A percentile compares a stretch with the other conserved stretches of the same genome.
Conservation (phyloP, 1,284 basidiomycete species). For the Ceratobasidium sp. region DNA sequence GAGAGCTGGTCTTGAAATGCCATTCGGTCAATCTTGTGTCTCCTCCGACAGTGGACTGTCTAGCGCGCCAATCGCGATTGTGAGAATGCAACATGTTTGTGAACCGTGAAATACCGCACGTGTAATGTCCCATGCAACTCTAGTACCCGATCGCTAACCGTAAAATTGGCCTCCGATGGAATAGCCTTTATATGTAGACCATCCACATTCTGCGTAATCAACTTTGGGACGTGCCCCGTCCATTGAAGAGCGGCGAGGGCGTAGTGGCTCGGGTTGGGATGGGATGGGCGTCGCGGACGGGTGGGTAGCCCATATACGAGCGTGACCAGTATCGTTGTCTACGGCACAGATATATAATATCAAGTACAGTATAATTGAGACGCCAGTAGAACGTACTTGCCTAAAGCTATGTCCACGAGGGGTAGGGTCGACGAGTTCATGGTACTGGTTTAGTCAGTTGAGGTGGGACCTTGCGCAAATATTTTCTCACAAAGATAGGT, state of each 20-base stretch:
- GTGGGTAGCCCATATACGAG: slow-evolving; percentile 84
- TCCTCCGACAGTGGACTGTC: slow-evolving; percentile 78
- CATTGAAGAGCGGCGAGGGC: slow-evolving; percentile 85
- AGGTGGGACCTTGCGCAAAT: not conserved
- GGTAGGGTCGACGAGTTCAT: slow-evolving; percentile 79
- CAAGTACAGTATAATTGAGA: not conserved
- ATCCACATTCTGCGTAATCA: slow-evolving; percentile 94
- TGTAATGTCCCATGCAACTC: slow-evolving; percentile 92
- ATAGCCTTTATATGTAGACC: slow-evolving; percentile 86
- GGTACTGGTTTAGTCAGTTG: slow-evolving; percentile 63
- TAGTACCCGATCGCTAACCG: slow-evolving; percentile 64
- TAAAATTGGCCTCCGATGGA: slow-evolving; percentile 55
- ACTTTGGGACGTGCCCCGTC: slow-evolving; percentile 66
- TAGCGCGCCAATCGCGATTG: slow-evolving; percentile 52
- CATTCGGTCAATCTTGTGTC: slow-evolving; percentile 73
- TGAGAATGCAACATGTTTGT: slow-evolving; percentile 10
- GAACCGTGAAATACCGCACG: slow-evolving; percentile 58
- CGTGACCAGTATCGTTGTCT: slow-evolving; percentile 87
- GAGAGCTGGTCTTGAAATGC: slow-evolving; percentile 81
- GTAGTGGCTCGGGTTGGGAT: slow-evolving; percentile 90
- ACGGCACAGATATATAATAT: not conserved
- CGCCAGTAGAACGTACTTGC: slow-evolving; percentile 55
- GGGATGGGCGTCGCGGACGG: slow-evolving; percentile 79
- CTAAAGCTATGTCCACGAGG: slow-evolving; percentile 73
- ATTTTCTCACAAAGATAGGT: slow-evolving; percentile 65